These are phyloP conservation scores for Limnanthes douglasii DNA, from an alignment of 345 rosid genomes.

Conservation along the genomic window DNA sequence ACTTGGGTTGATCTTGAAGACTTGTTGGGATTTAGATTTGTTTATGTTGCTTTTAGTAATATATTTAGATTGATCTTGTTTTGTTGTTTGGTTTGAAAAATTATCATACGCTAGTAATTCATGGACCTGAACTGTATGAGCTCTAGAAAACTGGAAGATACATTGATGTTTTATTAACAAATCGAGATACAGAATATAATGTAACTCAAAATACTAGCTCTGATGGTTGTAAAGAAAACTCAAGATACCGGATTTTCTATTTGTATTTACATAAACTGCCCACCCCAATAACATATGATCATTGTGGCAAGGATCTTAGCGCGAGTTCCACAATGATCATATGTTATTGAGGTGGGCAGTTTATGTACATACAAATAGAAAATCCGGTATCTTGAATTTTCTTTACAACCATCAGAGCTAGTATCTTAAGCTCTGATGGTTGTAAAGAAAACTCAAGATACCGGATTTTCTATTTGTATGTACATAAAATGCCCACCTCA, in stretches of 20 bases:
- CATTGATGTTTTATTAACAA: not conserved
- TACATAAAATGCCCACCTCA: conserved; percentile 94
- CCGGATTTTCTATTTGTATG: conserved; percentile 20
- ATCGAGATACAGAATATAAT: not conserved
- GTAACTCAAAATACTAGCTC: not conserved
- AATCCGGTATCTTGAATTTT: not conserved
- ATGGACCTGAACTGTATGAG: conserved; percentile 96
- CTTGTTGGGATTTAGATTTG: too few relatives aligned
- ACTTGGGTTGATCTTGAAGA: too few relatives aligned
- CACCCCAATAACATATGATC: conserved; percentile 96
- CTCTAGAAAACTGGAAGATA: conserved; percentile 99
- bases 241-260: not conserved
- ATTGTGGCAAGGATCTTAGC: conserved; percentile 92
- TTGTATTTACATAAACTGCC: conserved; percentile 79
- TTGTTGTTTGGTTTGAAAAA: conserved; percentile 97
- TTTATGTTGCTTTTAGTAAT: too few relatives aligned
- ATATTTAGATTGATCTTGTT: too few relatives aligned
- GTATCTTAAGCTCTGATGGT: not conserved
- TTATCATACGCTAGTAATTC: conserved; percentile 95
- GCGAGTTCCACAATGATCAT: conserved; percentile 99
- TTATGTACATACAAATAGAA: conserved; percentile 50
- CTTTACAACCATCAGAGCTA: not conserved
- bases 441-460: not conserved
- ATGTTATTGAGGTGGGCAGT: conserved; percentile 98
- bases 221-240: conserved; percentile 1